Evolutionary conservation across 768 basidiomycete species (phyloP), one percentile per base, ranked within the genome.

Genomic region (Macrocybe gigantea): DNA sequence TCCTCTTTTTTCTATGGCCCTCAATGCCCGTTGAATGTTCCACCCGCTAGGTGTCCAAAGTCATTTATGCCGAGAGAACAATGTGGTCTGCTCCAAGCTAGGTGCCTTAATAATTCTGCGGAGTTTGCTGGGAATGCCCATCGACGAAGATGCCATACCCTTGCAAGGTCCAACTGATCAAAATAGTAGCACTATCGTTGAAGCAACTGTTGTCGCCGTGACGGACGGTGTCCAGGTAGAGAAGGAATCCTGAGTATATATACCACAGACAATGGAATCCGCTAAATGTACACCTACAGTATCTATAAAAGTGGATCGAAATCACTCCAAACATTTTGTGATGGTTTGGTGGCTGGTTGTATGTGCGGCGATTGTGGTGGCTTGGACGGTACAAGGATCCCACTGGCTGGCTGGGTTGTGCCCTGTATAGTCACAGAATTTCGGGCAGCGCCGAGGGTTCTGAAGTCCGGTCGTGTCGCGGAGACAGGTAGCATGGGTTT

Each of bases 261-360:
- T 47, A 31, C 35, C 37, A 53, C 7, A 36, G 35, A 39, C 47
- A 42, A 12, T 30, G 9, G n/a, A 47, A 56, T 53, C 22, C 44
- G 47, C 37, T 31, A 49, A 14, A 45, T 53, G 51, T 49, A 53
- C 50, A 47, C 35, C 37, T 34, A n/a, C n/a, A n/a, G n/a, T n/a
- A 22, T 33, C 52, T 64, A 85, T 44, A 77, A 73, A 39, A 88
- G 66, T 9, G 89, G 89, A 68, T 92, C 89, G 59, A 92, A 92
- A 60, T 88, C 89, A 15, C 79, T 80, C 85, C 85, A 89, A 50
- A 82, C 82, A 53, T 82, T 75, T 55, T 83, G 85, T 32, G 80
- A 74, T 10, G 74, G 55, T 41, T 71, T 74, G 53, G 80, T 80
- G 11, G 71, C 45, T 13, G 56, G 22, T 22, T 22, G 22, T 22